Base-by-base conservation (phyloP, 2,329 filamentous ascomycete genomes). In the Cladosporium colombiae region DNA sequence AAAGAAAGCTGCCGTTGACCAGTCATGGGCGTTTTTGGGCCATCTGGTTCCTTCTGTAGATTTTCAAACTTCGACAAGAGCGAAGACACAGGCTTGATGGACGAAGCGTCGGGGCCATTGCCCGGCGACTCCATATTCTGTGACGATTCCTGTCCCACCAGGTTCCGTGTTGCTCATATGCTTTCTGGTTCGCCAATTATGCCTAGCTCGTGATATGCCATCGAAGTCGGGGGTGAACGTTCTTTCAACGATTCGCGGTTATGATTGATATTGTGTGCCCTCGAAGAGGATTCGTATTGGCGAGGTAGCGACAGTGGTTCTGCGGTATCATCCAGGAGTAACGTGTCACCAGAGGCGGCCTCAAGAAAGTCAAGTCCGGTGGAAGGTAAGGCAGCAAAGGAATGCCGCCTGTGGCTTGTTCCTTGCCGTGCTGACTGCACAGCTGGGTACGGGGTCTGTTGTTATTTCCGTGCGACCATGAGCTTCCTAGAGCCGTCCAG, bases 41-140 rank as follows among this genome's bases (percentile, higher is more conserved):
- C 59, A 52, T 71, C 70, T 18, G 62, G 65, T 27, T 73, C 70
- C 50, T 75, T 75, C 25, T 72, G 70, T 81, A 94, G 88, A 75
- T 89, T 92, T 81, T 95, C 91, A 77, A 94, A 95, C 72, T 91
- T 89, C 69, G 90, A 91, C 68, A 89, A 86, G 67, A 95, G 82
- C 61, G 91, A 93, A 61, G 91, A 95, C 60, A 95, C 91, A 29
- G 92, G 91, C 81, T 89, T 91, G 73, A 93, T 88, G 69, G 91
- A 93, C 66, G 90, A 89, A 80, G 85, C 89, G 83, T 93, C 91
- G 66, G 88, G 88, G 78, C 86, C 89, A 72, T 91, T 63, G 50
- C 50, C 61, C 49, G 55, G 61, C 21, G 50, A 31, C 16, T 63
- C 61, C 61, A 63, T 63, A 25, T 14, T 56, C n/a, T 29, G 50